A percentile compares a stretch with the other conserved stretches of the same genome.
Conservation (phyloP, 2,329 filamentous ascomycete genomes). For the Fusarium humuli region DNA sequence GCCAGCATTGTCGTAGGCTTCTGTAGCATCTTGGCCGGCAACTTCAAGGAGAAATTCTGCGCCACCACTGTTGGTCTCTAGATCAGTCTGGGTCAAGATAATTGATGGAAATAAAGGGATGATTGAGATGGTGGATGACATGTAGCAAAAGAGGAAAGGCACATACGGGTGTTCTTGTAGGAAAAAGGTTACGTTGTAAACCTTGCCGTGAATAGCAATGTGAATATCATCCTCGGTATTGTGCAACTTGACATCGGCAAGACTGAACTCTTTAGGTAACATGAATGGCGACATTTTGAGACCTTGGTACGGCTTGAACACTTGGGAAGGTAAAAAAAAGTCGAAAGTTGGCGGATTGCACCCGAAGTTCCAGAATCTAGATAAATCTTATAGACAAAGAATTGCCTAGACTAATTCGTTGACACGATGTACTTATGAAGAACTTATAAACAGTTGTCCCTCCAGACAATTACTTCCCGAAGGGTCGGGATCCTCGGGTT, state of each 20-base stretch:
- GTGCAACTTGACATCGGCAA: neutral
- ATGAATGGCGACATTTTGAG: neutral
- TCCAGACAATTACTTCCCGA: neutral
- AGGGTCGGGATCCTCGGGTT: neutral
- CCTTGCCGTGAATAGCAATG: neutral
- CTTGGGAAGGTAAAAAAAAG: neutral
- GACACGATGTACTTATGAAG: neutral
- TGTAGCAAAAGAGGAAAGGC: neutral
- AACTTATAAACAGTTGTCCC: accelerated
- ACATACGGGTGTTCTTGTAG: neutral
- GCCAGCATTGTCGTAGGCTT: neutral
- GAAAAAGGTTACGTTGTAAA: neutral
- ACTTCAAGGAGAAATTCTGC: neutral
- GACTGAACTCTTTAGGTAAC: neutral
- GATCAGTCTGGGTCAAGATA: neutral
- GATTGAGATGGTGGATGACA: neutral
- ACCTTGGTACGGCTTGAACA: neutral
- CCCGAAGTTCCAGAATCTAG: accelerated
- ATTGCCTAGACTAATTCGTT: accelerated
- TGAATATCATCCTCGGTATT: neutral
- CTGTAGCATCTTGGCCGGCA: neutral
- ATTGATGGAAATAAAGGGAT: neutral
- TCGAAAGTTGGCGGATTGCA: neutral
- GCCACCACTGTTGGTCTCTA: neutral
- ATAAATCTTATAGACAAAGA: accelerated